Conservation (phyloP, 225 moss, liverwort and hornwort genomes). For the Marchantia paleacea region DNA sequence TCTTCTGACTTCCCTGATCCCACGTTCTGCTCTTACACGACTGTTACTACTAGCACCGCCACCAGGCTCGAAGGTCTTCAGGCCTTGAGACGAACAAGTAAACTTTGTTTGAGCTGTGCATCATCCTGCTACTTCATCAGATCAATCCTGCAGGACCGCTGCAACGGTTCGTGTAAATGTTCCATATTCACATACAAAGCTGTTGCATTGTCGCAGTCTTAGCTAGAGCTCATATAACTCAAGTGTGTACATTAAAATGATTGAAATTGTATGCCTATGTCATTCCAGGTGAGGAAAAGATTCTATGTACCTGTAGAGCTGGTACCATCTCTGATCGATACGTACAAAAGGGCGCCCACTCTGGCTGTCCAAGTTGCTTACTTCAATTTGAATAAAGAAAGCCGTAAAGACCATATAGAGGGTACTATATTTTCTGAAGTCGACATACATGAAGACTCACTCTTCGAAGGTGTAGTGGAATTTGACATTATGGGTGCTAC, state of each 20-base stretch:
- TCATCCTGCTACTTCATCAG: no score
- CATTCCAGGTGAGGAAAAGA: constrained; percentile 33
- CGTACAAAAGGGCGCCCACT: constrained; percentile 24
- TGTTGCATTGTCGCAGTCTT: no score
- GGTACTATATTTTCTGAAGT: constrained; percentile 32
- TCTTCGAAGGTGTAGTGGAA: constrained; percentile 38
- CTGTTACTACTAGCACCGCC: no score
- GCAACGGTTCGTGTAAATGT: no score
- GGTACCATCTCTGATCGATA: constrained; percentile 16
- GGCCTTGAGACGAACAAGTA: no score
- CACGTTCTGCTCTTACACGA: no score
- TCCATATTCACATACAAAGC: no score
- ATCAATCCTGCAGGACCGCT: no score
- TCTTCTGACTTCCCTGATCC: no score
- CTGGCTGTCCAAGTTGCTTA: constrained; percentile 38
- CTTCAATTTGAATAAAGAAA: constrained; percentile 25
- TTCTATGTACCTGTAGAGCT: constrained; percentile 36
- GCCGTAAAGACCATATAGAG: constrained; percentile 19
- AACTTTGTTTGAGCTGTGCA: no score
- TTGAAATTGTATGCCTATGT: background rate
- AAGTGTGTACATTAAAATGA: background rate
- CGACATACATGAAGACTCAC: constrained; percentile 16
- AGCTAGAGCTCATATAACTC: no score
- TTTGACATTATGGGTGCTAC: constrained; percentile 29
- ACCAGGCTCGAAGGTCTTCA: no score